phyloP scores from a whole-genome alignment of 148 eudicot genomes.

The Cornus controversa region DNA sequence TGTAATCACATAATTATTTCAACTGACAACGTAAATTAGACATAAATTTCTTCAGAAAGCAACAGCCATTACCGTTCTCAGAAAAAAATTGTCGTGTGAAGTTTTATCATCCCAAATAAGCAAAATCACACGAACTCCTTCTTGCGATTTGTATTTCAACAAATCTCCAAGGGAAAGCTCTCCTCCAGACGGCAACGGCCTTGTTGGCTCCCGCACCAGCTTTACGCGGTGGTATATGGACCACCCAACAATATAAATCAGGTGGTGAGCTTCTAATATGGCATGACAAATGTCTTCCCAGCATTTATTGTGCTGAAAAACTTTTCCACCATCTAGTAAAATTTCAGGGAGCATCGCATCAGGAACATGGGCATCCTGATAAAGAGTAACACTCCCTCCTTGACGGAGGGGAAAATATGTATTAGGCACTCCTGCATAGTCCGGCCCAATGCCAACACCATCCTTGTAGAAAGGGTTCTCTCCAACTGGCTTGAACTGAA shows the following conservation, averaged over 20 bases:
- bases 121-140: constrained; percentile 34
- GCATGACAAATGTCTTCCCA: constrained; percentile 43
- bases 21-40: background rate
- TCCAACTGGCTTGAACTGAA: constrained; percentile 20
- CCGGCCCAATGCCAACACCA: constrained; percentile 8
- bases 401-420: constrained; percentile 30
- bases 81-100: constrained; percentile 31
- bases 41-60: background rate
- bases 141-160: constrained; percentile 37
- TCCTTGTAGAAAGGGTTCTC: constrained; percentile 8
- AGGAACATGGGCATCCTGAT: constrained; percentile 36
- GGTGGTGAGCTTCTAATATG: constrained; percentile 37
- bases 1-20: background rate
- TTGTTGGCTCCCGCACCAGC: constrained; percentile 37
- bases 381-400: constrained; percentile 32
- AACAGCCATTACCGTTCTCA: constrained; percentile 29
- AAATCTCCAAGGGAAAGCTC: constrained; percentile 35
- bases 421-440: constrained; percentile 17
- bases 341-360: constrained; percentile 28
- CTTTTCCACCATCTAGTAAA: constrained; percentile 23
- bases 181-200: constrained; percentile 29
- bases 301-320: constrained; percentile 28
- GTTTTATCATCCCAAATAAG: constrained; percentile 43
- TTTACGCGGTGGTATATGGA: constrained; percentile 33
- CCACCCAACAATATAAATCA: constrained; percentile 36